Evolutionary conservation across 768 basidiomycete genomes (phyloP).

Genomic region (Lentinula sp.): DNA sequence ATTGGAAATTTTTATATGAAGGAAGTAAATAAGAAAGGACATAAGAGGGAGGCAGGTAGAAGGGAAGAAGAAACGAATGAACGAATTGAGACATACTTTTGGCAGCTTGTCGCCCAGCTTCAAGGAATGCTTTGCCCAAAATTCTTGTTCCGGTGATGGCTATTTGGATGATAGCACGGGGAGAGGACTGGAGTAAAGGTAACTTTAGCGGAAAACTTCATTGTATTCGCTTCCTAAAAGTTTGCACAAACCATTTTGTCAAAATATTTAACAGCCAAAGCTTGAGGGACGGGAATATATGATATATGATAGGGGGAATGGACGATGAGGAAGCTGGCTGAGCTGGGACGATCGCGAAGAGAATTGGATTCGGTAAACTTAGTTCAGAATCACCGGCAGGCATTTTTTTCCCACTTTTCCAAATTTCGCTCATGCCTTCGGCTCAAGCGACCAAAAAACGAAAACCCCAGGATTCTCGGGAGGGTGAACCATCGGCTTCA

Average conservation of each 20-base stretch:
- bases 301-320: too few species aligned
- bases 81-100: constrained; percentile 56
- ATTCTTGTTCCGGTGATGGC: constrained; percentile 72
- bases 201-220: not conserved
- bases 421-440: not conserved
- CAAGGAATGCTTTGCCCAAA: constrained; percentile 85
- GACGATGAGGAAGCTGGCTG: too few species aligned
- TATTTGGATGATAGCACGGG: constrained; percentile 72
- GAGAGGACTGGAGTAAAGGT: constrained; percentile 54
- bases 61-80: not conserved
- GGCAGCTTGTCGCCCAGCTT: constrained; percentile 87
- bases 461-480: constrained; percentile 27
- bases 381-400: not conserved
- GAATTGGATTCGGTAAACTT: too few species aligned
- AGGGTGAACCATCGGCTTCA: constrained; percentile 13
- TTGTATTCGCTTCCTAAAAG: not conserved
- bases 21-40: too few species aligned
- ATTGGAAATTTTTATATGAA: too few species aligned
- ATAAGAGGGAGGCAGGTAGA: not conserved
- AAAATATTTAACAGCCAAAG: not conserved
- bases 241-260: not conserved
- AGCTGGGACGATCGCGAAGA: too few species aligned
- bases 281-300: too few species aligned
- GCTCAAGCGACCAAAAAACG: constrained; percentile 38
- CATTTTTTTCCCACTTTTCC: not conserved